phyloP scores from a whole-genome alignment of 495 filamentous ascomycete species.

The Achaetomiella virescens region DNA sequence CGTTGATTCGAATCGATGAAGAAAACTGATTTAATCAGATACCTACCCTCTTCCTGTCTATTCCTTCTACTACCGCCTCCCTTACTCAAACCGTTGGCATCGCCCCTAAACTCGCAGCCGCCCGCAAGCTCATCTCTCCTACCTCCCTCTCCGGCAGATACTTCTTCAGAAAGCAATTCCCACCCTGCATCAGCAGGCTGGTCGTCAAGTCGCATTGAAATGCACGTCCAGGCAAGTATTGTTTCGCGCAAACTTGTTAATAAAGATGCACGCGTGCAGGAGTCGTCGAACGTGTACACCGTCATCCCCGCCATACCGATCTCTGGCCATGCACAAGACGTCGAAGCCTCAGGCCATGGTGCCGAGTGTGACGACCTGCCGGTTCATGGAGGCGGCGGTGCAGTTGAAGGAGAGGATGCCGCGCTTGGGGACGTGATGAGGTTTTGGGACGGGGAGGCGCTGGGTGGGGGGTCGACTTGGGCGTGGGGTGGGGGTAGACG shows the following conservation, averaged over 20 bases:
- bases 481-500: background rate
- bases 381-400: constrained; percentile 1
- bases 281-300: no score
- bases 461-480: background rate
- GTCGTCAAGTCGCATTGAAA: constrained; percentile 15
- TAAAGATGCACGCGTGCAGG: constrained; percentile 10
- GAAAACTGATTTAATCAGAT: no score
- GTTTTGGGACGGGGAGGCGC: background rate
- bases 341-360: constrained; percentile 8
- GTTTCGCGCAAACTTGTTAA: constrained; percentile 13
- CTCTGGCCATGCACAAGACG: constrained; percentile 10
- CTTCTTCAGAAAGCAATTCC: constrained; percentile 10
- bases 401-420: constrained; percentile 17
- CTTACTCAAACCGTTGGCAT: no score
- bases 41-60: no score
- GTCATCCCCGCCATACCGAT: background rate
- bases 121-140: no score
- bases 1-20: no score
- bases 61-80: no score
- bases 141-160: constrained; percentile 14
- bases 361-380: constrained; percentile 10
- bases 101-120: no score
- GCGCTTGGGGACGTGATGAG: constrained; percentile 7
- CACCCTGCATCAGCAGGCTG: constrained; percentile 2
- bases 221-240: constrained; percentile 15